phyloP scores from a whole-genome alignment of 495 filamentous ascomycete genomes.

The Aspergillus bertholletiae region DNA sequence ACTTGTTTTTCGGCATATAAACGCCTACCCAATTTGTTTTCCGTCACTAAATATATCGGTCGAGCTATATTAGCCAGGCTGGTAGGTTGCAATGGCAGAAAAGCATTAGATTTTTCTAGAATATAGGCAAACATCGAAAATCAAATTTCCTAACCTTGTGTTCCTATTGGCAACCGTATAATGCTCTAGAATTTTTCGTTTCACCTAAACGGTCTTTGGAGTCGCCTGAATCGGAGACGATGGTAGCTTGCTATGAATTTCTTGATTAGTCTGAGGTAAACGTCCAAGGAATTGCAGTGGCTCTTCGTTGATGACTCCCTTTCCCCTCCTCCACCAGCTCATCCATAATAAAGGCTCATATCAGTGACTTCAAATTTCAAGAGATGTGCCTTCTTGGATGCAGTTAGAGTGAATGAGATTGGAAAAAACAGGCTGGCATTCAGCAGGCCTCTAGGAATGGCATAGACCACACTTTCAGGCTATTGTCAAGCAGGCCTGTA shows the following conservation, averaged over 20 bases:
- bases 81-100: background rate
- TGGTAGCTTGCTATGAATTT: background rate
- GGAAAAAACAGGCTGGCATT: background rate
- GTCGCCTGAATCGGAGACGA: background rate
- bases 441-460: slow-evolving; percentile 16
- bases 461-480: slow-evolving; percentile 62
- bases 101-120: background rate
- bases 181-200: background rate
- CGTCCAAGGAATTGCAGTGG: background rate
- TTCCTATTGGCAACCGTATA: background rate
- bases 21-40: no score
- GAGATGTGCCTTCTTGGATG: background rate
- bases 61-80: background rate
- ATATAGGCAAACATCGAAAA: background rate
- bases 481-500: slow-evolving; percentile 45
- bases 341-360: background rate
- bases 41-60: background rate
- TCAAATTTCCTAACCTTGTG: background rate
- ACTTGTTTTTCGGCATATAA: background rate
- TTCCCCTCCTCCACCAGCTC: background rate
- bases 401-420: background rate
- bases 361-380: background rate
- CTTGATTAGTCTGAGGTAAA: background rate
- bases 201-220: background rate
- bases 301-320: background rate